These are phyloP conservation scores for Colletotrichum lindemuthianum DNA, from an alignment of 2,329 filamentous ascomycete genomes.

Conservation along the genomic window DNA sequence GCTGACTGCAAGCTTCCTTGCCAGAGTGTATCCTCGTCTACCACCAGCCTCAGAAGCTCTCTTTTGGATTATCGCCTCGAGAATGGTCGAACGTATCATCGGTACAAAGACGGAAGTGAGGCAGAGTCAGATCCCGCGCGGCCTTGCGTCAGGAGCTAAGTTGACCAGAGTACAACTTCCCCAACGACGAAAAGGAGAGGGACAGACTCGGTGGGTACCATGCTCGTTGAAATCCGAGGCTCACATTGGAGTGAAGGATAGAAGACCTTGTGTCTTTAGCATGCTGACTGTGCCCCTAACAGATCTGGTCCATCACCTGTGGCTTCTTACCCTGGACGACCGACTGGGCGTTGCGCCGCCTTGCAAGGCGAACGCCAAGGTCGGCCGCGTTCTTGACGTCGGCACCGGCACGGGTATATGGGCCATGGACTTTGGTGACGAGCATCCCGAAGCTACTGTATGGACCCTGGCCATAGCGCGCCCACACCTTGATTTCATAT, in stretches of 20 bases:
- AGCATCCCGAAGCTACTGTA: neutral
- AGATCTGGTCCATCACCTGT: slow-evolving; percentile 50
- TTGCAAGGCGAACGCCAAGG: slow-evolving; percentile 34
- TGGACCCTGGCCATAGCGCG: too few species aligned
- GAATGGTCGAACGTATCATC: slow-evolving; percentile 14
- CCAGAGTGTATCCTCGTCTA: neutral
- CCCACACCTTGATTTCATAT: too few species aligned
- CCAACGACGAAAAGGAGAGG: slow-evolving; percentile 24
- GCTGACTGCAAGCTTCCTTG: neutral
- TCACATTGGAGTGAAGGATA: neutral
- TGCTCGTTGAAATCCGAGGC: neutral
- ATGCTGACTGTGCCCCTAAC: too few species aligned
- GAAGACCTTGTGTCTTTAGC: neutral
- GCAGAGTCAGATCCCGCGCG: too few species aligned
- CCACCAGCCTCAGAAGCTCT: neutral
- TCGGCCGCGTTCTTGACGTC: slow-evolving; percentile 52
- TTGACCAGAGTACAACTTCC: slow-evolving; percentile 5
- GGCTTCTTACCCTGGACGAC: slow-evolving; percentile 44
- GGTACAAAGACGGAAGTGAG: slow-evolving; percentile 25
- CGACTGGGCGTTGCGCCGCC: slow-evolving; percentile 43
- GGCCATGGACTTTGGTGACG: slow-evolving; percentile 54
- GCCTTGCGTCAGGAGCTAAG: neutral
- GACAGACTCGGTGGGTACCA: slow-evolving; percentile 13
- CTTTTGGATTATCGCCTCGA: slow-evolving; percentile 11
- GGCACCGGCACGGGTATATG: slow-evolving; percentile 58